Base-by-base conservation (phyloP, 441 rosid species). In the Viola pubescens region DNA sequence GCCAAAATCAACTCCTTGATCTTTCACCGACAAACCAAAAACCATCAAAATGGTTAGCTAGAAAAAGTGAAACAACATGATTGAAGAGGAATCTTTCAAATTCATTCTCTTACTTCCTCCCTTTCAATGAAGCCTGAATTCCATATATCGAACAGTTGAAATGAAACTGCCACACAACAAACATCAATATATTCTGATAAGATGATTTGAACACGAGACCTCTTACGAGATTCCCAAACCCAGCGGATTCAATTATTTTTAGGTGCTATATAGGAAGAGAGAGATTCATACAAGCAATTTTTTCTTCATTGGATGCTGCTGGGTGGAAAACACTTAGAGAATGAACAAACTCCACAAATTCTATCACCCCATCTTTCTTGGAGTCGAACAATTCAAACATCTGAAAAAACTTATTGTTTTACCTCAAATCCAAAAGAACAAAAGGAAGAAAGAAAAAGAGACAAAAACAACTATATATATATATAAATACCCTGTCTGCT, bases 261-360 rank as follows among this genome's bases (percentile, higher is more conserved):
- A 16, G 19, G 19, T 16, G 1, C 19, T 16, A 16, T 16, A 16
- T 16, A 16, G 19, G 19, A 16, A 16, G 19, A 16, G 19, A 63
- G 44, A 55, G 60, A 56, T 69, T 52, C 79, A 59, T 73, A 86
- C 94, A 86, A 2, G 62, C 14, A 9, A 79, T 71, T 68, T 89
- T 89, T 40, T 79, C 82, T 49, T 70, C 79, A 44, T 67, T 61
- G 16, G 86, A 75, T 56, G 94, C 87, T 62, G 75, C 59, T 10
- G 88, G 91, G 62, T 86, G 96, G 77, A 89, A 89, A 54, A 80
- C 54, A 66, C 83, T 81, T n/a, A 88, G 70, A 12, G 94, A 72
- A 56, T 67, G 82, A 63, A 86, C 82, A 60, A 86, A 84, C 75
- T 89, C 96, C 42, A 70, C 82, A 54, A 89, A 86, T 48, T 82